Percentiles rank a stretch among this genome's conserved stretches.
phyloP scores from a whole-genome alignment of 345 rosid genomes.

The Eutrema japonicum region DNA sequence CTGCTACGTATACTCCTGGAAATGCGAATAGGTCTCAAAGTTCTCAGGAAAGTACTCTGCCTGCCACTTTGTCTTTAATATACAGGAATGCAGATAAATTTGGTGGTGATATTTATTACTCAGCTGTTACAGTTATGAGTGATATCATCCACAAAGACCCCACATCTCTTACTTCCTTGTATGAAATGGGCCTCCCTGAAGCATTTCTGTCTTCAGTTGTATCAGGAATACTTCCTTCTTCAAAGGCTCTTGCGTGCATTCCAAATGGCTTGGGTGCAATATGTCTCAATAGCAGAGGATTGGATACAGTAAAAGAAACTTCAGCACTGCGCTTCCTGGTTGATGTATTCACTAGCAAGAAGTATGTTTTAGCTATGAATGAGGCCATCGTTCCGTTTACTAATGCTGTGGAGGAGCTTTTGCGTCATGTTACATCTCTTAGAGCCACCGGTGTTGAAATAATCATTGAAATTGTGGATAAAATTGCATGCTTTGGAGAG shows the following conservation, averaged over 20 bases:
- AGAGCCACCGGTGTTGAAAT: conserved; percentile 90
- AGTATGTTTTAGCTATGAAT: conserved; percentile 86
- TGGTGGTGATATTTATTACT: conserved; percentile 91
- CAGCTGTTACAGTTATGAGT: conserved; percentile 98
- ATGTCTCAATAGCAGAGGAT: conserved; percentile 88
- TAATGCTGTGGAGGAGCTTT: conserved; percentile 95
- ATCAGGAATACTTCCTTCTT: conserved; percentile 84
- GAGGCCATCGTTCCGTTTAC: conserved; percentile 94
- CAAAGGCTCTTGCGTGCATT: conserved; percentile 92
- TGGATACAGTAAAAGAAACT: conserved; percentile 90
- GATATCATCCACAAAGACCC: conserved; percentile 97
- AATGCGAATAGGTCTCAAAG: conserved; percentile 66
- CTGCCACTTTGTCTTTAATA: conserved; percentile 76
- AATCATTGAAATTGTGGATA: conserved; percentile 83
- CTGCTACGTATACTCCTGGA: conserved; percentile 86
- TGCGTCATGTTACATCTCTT: conserved; percentile 86
- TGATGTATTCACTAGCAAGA: conserved; percentile 82
- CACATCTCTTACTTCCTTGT: conserved; percentile 73
- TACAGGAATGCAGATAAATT: conserved; percentile 74
- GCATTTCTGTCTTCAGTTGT: conserved; percentile 90
- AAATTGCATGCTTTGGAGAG: conserved; percentile 70
- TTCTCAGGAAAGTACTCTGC: conserved; percentile 75
- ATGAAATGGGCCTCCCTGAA: conserved; percentile 89
- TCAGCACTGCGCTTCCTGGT: conserved; percentile 80
- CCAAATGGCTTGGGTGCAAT: conserved; percentile 96